Base-by-base conservation (phyloP, 352 stramenopile genomes). In the Achlya hypogyna region DNA sequence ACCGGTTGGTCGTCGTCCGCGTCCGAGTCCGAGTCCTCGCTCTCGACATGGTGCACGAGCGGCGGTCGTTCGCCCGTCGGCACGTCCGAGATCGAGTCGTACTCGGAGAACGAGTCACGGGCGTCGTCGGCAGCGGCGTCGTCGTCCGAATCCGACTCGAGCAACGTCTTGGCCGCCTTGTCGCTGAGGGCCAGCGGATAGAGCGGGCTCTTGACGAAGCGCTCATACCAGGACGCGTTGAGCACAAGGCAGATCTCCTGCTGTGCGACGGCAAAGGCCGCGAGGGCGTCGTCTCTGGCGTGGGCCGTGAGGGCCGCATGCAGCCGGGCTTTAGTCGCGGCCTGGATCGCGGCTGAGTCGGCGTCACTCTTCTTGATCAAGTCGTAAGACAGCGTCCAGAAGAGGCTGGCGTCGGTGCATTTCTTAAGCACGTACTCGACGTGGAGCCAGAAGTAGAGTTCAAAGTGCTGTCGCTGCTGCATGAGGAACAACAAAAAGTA, bases 401-500 rank as follows among this genome's bases (percentile, higher is more conserved):
- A 93, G 5, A 87, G 51, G 49, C 74, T 68, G 32, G 74, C 73
- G 1, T 81, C 80, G 2, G 91, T 51, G 32, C 89, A 62, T 1
- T 79, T 83, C 53, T 89, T 91, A 10, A 94, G 78, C 23, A 92
- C 82, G 63, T 92, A 94, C 69, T 94, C 85, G 34, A 92, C 81
- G 69, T 94, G 85, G 20, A 94, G 75, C 85, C 85, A 94, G 35
- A 94, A 91, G 74, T 92, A 94, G 6, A 94, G 72, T 42, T 92
- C 84, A 66, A 94, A 92, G 66, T 94, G 85, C 69, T 94, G 85
- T 8, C 85, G 79, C 16, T 82, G 91, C 59, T 94, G 83, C 85
- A 94, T 92, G 27, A 94, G 67, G 34, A 91, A 94, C 1, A 94
- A 74, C 38, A 94, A 53, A 69, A 94, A 94, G 62, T 94, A 94